Evolutionary conservation across 1,284 basidiomycete genomes (phyloP), one percentile per base, ranked within the genome.

Genomic region (Tetrapyrgos nigripes): DNA sequence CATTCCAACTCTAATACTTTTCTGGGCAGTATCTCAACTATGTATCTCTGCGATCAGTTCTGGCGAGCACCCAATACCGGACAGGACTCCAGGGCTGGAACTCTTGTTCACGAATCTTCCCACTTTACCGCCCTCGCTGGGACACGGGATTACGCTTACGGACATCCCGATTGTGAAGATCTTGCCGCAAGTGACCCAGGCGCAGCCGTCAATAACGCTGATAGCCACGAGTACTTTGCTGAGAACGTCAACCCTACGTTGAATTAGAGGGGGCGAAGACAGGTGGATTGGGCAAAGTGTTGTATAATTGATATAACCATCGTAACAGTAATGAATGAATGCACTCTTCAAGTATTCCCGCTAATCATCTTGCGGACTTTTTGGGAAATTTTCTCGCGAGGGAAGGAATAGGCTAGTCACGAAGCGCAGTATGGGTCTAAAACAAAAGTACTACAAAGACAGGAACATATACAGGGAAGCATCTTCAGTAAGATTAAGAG

Each of bases 151-250:
- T 63, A 76, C 57, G 76, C 69, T 19, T 83, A 83, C 63, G 82
- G 81, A 50, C 80, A 81, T 65, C 59, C 64, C 31, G 70, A 60
- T 2, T 73, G 72, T 52, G 75, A 76, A 70, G 50, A 62, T 6
- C 70, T 83, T 19, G 79, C 81, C 1, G 68, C 65, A 50, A 76
- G 72, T 68, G 72, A 74, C 67, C 73, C 79, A 4, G 56, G 57
- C 52, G 11, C 70, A 28, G 81, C 80, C 1, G 67, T 82, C 58
- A 37, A 61, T 23, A 84, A 84, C 65, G 82, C 81, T 17, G 81
- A 83, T 66, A 76, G 62, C 55, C 80, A 82, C 67, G 82, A 84
- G 66, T 83, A 83, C 71, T 83, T 82, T 61, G 78, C 81, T 28
- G 82, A 84, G 75, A 83, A 83, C 72, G n/a, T n/a, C n/a, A 80